Base-by-base conservation (phyloP, 2,329 filamentous ascomycete genomes). In the Fusarium sp. region DNA sequence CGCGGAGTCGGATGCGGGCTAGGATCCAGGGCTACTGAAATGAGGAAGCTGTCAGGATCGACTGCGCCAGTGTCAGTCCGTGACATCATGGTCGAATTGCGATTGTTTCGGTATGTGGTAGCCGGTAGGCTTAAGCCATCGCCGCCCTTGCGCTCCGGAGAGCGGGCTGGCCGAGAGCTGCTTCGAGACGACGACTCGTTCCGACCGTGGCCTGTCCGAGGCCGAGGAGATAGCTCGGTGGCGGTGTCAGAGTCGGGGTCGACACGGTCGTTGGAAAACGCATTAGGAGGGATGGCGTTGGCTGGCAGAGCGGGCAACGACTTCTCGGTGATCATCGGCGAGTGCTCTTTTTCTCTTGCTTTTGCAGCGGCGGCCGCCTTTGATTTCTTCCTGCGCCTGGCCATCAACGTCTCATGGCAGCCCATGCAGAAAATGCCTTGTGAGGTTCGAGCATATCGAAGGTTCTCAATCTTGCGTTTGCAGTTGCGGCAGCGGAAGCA, bases 371-470 rank as follows among this genome's bases (percentile, higher is more conserved):
- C 87, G 47, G 89, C 87, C 62, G 91, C 89, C 82, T 94, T 95
- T 43, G 93, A 92, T 82, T 94, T 95, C 85, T 98, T 98, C 79
- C 95, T 90, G 74, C 96, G 90, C 73, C 96, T 89, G 59, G 96
- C 95, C 95, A 98, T 98, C 63, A 99, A 85, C 32, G 95, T 97
- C 84, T 99, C 97, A 81, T 99, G 97, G 82, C 97, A 99, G 80
- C 93, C 95, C 97, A 99, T 99, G 86, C 97, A 99, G 82, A 99
- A 98, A 78, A 99, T 99, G 70, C 97, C 97, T 84, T 98, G 97
- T 9, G 96, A 98, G 1, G 97, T 99, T 80, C 97, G 92, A 64
- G 97, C 97, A 90, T 98, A 99, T 82, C 96, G 92, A 74, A 99
- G 88, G 82, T 99, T 99, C 84, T 99, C 97, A 70, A 99, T 99